Conservation (phyloP, 176 grass and related monocot species). For the Zoysia japonica region DNA sequence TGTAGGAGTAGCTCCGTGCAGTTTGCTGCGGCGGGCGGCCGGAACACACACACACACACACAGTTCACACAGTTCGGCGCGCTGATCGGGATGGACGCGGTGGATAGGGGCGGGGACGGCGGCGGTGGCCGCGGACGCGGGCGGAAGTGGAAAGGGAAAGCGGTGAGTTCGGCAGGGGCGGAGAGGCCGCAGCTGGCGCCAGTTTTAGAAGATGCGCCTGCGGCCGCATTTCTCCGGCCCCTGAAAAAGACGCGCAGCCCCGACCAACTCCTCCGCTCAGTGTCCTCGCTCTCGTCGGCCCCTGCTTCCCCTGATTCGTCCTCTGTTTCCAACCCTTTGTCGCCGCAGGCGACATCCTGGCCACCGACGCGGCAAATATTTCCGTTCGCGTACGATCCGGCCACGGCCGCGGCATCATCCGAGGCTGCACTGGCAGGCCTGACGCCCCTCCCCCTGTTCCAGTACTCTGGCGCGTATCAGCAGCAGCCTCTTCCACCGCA, state of each 20-base stretch:
- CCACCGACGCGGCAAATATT: constrained; percentile 55
- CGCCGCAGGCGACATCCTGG: constrained; percentile 29
- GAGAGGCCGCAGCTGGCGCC: constrained; percentile 39
- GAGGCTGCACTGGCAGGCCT: background rate
- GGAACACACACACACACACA: background rate
- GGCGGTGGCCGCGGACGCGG: constrained; percentile 2
- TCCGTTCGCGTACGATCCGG: constrained; percentile 64
- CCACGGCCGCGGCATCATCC: background rate
- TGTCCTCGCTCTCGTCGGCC: constrained; percentile 33
- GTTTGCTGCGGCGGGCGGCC: constrained; percentile 43
- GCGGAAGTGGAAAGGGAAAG: constrained; percentile 51
- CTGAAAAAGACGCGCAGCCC: constrained; percentile 72
- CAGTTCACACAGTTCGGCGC: background rate
- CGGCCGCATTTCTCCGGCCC: constrained; percentile 49
- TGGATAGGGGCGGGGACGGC: constrained; percentile 1
- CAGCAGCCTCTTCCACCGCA: constrained; percentile 5
- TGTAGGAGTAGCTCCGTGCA: constrained; percentile 5
- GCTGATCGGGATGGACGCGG: constrained; percentile 20
- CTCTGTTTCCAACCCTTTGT: constrained; percentile 59
- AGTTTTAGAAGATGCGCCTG: constrained; percentile 58
- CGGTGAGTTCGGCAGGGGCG: background rate
- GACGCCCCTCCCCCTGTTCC: constrained; percentile 27
- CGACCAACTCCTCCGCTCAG: constrained; percentile 45
- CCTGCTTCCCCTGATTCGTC: constrained; percentile 46
- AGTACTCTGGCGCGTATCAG: constrained; percentile 43